These are phyloP conservation scores for Cercospora brassicicola DNA, from an alignment of 2,329 filamentous ascomycete species.

Conservation along the genomic window DNA sequence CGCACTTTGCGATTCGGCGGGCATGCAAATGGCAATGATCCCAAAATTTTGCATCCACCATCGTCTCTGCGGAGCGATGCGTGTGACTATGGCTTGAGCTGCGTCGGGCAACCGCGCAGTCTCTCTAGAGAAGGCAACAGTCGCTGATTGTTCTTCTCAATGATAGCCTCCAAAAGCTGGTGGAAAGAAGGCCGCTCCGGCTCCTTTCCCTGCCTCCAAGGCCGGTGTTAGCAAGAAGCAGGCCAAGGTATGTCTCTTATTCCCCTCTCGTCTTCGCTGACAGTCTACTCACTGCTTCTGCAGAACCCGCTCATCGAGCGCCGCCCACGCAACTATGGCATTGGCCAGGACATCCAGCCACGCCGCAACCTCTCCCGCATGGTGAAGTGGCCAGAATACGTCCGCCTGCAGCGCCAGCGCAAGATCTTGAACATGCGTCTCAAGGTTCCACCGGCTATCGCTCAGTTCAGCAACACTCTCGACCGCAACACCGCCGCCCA, in stretches of 20 bases:
- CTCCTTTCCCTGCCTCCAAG: conserved; percentile 94
- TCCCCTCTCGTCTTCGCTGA: not conserved
- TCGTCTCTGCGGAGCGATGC: conserved; percentile 30
- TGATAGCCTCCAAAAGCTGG: conserved; percentile 96
- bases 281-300: conserved; percentile 20
- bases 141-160: conserved; percentile 99
- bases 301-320: conserved; percentile 99
- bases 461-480: conserved; percentile 96
- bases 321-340: conserved; percentile 94
- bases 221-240: conserved; percentile 84
- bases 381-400: conserved; percentile 99
- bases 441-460: conserved; percentile 95
- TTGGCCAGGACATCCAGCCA: conserved; percentile 98
- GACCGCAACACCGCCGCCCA: conserved; percentile 96
- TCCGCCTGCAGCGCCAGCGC: conserved; percentile 91
- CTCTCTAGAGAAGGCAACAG: conserved; percentile 92
- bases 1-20: conserved; percentile 23
- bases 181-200: conserved; percentile 94
- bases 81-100: conserved; percentile 54
- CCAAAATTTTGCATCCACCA: conserved; percentile 22
- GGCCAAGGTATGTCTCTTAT: conserved; percentile 73
- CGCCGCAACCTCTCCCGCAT: conserved; percentile 93
- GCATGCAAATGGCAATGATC: conserved; percentile 29
- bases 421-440: conserved; percentile 98
- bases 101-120: conserved; percentile 50